Evolutionary conservation across 1,284 basidiomycete species (phyloP).

Genomic region (Irpex lacteus): DNA sequence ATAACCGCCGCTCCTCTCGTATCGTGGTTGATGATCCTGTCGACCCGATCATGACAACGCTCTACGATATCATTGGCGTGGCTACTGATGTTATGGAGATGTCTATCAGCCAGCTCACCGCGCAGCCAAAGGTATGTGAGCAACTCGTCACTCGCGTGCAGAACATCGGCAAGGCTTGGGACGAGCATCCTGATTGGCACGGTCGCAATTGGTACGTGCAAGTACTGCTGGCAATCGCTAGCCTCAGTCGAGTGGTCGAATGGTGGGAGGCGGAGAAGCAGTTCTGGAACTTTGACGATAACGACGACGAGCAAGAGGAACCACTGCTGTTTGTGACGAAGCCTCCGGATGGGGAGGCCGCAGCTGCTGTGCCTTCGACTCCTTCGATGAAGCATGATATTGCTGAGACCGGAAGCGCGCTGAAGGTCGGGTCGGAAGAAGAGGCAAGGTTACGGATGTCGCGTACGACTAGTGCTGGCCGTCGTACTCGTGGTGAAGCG

Average conservation of each 20-base stretch:
- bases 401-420: slow-evolving; percentile 21
- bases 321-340: slow-evolving; percentile 89
- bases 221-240: slow-evolving; percentile 93
- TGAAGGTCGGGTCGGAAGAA: slow-evolving; percentile 52
- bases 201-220: slow-evolving; percentile 99
- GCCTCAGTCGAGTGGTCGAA: slow-evolving; percentile 93
- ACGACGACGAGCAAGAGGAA: slow-evolving; percentile 87
- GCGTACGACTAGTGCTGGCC: slow-evolving; percentile 47
- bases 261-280: slow-evolving; percentile 99
- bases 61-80: slow-evolving; percentile 91
- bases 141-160: slow-evolving; percentile 89
- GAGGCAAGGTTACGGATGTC: slow-evolving; percentile 51
- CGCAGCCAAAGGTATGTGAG: slow-evolving; percentile 83
- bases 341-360: slow-evolving; percentile 56
- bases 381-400: slow-evolving; percentile 34
- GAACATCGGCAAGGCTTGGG: slow-evolving; percentile 91
- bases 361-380: slow-evolving; percentile 38
- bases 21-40: slow-evolving; percentile 76
- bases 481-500: slow-evolving; percentile 57
- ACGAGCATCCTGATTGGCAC: slow-evolving; percentile 97
- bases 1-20: slow-evolving; percentile 68
- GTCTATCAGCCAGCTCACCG: slow-evolving; percentile 82
- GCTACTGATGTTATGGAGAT: slow-evolving; percentile 96
- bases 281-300: slow-evolving; percentile 99
- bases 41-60: slow-evolving; percentile 85